Evolutionary conservation across 1,139 yeast genomes (phyloP).

Genomic region (Zygosaccharomyces sapae): DNA sequence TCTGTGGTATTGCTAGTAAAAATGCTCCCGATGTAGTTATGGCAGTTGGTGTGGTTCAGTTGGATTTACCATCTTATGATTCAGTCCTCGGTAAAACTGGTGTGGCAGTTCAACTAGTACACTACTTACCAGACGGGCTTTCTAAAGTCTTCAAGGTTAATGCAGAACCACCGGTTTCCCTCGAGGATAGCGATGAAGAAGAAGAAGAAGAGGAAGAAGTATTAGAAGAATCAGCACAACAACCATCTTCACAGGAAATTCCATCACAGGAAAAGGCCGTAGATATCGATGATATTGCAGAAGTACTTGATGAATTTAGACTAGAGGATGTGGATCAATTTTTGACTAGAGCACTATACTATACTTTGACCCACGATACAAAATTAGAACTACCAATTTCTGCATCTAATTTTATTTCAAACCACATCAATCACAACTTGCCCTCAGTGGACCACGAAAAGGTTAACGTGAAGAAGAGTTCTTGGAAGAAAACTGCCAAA

Average conservation of each 20-base stretch:
- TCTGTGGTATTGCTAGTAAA: constrained; percentile 67
- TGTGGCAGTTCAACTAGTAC: constrained; percentile 59
- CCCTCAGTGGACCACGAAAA: constrained; percentile 48
- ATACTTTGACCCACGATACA: constrained; percentile 55
- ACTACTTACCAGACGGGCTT: constrained; percentile 52
- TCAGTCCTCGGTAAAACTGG: constrained; percentile 56
- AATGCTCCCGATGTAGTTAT: constrained; percentile 57
- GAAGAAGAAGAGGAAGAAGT: constrained; percentile 15
- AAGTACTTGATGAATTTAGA: constrained; percentile 42
- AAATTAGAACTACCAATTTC: constrained; percentile 55
- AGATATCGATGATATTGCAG: constrained; percentile 26
- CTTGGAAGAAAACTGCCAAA: constrained; percentile 87
- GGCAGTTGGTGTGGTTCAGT: constrained; percentile 68
- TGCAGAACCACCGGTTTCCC: constrained; percentile 42
- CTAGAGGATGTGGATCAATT: constrained; percentile 75
- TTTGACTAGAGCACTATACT: constrained; percentile 63
- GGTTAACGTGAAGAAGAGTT: constrained; percentile 70
- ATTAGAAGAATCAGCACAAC: constrained; percentile 6
- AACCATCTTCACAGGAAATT: constrained; percentile 1
- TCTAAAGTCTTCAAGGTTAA: constrained; percentile 44
- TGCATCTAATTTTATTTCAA: constrained; percentile 75
- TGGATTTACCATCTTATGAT: constrained; percentile 46
- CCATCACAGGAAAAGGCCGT: constrained; percentile 7
- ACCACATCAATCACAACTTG: constrained; percentile 61
- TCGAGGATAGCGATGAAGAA: constrained; percentile 17